Base-by-base conservation (phyloP, 495 filamentous ascomycete genomes). In the Lentithecium fluviatile region DNA sequence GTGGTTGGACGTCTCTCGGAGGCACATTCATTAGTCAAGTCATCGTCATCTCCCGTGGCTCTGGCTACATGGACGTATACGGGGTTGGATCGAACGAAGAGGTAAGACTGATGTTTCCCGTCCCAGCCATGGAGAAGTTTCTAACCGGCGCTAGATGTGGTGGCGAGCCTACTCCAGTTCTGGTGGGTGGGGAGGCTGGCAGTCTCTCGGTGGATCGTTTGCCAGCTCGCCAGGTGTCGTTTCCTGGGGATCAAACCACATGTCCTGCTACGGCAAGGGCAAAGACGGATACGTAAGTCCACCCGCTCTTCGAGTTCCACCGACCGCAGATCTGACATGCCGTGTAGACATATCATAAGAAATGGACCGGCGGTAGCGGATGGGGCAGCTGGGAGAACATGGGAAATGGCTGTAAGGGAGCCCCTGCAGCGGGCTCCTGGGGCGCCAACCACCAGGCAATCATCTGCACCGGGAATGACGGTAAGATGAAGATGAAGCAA, bases 321-420 rank as follows among this genome's bases (percentile, higher is more conserved):
- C 53, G 38, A 25, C 4, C n/a, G n/a, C n/a, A n/a, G 40, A 23
- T 21, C 11, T 46, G 40, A 20, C 32, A 15, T 2, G 1, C 1
- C 12, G 20, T 17, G 8, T 23, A 56, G 40, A 56, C n/a, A 10
- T 56, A 24, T 19, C 53, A 46, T 19, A 32, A 36, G 15, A 25
- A 37, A 2, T 56, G 53, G 40, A 56, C 17, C 23, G 24, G 37
- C 40, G 23, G 11, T 40, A 29, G 53, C 15, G 53, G 53, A 8
- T 46, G 38, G 53, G 40, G 53, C 25, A 56, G 21, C 25, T 45
- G 53, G 40, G 53, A 56, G 15, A 56, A 56, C 24, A n/a, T 56
- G 12, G 21, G 53, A 2, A 29, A 25, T 12, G 13, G 21, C 2
- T 56, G 53, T 20, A 45, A 45, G 23, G 53, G 40, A 8, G 53